phyloP scores from a whole-genome alignment of 1,284 basidiomycete species.

The Rhodotorula sp. region DNA sequence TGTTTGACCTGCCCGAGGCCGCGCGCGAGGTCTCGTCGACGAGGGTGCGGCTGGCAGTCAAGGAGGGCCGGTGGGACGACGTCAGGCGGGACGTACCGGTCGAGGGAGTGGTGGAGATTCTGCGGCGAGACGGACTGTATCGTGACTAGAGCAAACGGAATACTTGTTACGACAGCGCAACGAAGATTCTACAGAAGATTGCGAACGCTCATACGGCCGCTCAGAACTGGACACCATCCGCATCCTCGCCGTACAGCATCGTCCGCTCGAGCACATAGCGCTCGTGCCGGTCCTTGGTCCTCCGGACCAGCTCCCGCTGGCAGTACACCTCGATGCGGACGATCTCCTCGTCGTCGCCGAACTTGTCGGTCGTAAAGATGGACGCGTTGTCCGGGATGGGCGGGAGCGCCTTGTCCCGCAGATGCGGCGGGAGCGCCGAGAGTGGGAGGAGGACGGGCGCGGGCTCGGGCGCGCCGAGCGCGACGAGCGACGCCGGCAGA shows the following conservation, averaged over 20 bases:
- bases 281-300: conserved; percentile 2
- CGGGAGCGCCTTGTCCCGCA: conserved; percentile 1
- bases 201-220: not conserved
- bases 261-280: conserved; percentile 15
- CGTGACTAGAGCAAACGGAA: not conserved
- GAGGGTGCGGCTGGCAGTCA: conserved; percentile 62
- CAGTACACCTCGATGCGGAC: conserved; percentile 12
- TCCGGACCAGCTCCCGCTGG: conserved; percentile 13
- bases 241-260: conserved; percentile 13
- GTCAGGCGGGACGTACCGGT: conserved; percentile 57
- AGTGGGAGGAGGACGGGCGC: not conserved
- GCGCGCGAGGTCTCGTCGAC: conserved; percentile 72
- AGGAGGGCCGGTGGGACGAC: conserved; percentile 47
- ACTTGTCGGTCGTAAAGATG: not conserved
- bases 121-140: conserved; percentile 61
- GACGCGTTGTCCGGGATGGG: conserved; percentile 5
- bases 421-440: not conserved
- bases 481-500: too few species aligned
- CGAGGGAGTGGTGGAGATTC: conserved; percentile 56
- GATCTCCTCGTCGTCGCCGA: conserved; percentile 5
- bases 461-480: too few species aligned
- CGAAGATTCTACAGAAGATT: not conserved
- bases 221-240: not conserved
- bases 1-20: conserved; percentile 52
- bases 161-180: not conserved